Percentiles rank a stretch among this genome's conserved stretches.
phyloP scores from a whole-genome alignment of 2,329 filamentous ascomycete genomes.

The Aspergillus sp. region DNA sequence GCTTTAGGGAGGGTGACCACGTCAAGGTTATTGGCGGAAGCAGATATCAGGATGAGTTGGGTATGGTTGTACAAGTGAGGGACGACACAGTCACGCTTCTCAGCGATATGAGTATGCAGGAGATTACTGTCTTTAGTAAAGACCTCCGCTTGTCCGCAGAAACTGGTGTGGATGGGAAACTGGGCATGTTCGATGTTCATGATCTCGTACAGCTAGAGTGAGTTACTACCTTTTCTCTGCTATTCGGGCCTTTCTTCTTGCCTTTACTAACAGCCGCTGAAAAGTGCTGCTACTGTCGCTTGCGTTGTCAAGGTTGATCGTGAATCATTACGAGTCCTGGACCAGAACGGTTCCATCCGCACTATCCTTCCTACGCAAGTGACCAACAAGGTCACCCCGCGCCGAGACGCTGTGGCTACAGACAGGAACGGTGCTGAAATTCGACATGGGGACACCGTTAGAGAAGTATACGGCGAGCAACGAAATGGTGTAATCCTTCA shows the following conservation, averaged over 20 bases:
- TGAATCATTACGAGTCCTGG: conserved; percentile 83
- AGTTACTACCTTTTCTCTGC: conserved; percentile 30
- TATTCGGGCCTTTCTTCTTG: background rate
- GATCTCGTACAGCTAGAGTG: conserved; percentile 91
- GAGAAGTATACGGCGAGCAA: conserved; percentile 82
- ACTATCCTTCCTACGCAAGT: conserved; percentile 89
- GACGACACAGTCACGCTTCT: conserved; percentile 91
- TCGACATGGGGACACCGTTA: conserved; percentile 84
- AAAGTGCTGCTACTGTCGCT: conserved; percentile 77
- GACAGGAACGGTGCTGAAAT: conserved; percentile 94
- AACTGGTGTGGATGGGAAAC: conserved; percentile 75
- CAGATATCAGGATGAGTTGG: conserved; percentile 90
- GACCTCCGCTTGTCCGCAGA: conserved; percentile 92
- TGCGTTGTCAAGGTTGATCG: conserved; percentile 94
- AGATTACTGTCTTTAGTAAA: conserved; percentile 97
- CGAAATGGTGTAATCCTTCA: conserved; percentile 88
- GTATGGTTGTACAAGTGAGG: conserved; percentile 91
- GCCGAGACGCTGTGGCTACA: conserved; percentile 83
- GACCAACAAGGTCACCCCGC: conserved; percentile 79
- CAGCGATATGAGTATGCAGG: conserved; percentile 87
- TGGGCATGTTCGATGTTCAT: conserved; percentile 89
- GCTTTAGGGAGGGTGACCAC: conserved; percentile 90
- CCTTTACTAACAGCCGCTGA: conserved; percentile 29
- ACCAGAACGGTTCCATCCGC: conserved; percentile 82
- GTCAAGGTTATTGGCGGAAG: conserved; percentile 98